Percentiles rank a stretch among this genome's conserved stretches.
These are phyloP conservation scores for Lenzites betulinus DNA, from an alignment of 768 basidiomycete species.

Conservation along the genomic window DNA sequence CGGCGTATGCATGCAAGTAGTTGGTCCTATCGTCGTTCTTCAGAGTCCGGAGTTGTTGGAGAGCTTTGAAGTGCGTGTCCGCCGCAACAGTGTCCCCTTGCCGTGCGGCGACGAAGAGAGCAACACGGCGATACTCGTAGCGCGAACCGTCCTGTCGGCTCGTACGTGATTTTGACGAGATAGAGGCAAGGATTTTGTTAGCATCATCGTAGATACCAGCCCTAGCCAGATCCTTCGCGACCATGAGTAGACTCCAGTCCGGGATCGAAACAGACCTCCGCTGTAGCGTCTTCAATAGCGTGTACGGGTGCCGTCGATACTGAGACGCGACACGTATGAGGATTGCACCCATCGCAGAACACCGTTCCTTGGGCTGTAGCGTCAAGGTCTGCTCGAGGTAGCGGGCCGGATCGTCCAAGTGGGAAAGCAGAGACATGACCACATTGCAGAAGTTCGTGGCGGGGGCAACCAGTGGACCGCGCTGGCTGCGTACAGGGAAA, in stretches of 20 bases:
- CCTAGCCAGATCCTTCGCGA: conserved; percentile 48
- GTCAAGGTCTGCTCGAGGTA: conserved; percentile 30
- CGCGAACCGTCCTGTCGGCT: not conserved
- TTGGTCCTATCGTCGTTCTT: conserved; percentile 39
- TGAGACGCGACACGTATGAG: not conserved
- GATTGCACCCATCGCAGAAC: conserved; percentile 11
- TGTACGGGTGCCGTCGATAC: conserved; percentile 36
- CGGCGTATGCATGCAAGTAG: conserved; percentile 59
- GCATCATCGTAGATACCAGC: conserved; percentile 44
- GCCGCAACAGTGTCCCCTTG: conserved; percentile 51
- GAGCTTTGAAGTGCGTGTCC: conserved; percentile 43
- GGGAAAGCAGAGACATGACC: not conserved
- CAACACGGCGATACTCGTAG: conserved; percentile 40
- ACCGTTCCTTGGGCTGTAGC: conserved; percentile 37
- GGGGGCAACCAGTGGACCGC: not conserved
- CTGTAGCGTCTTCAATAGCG: conserved; percentile 45
- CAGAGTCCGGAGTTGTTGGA: conserved; percentile 35
- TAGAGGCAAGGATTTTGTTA: conserved; percentile 42
- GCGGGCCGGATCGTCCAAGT: conserved; percentile 24
- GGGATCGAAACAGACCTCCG: conserved; percentile 37
- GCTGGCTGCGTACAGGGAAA: not conserved
- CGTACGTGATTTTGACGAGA: conserved; percentile 20
- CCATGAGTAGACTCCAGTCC: conserved; percentile 17
- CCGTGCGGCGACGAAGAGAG: conserved; percentile 54
- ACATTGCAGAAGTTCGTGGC: not conserved